These are phyloP conservation scores for Biscogniauxia sp. DNA, from an alignment of 2,329 filamentous ascomycete species.

Conservation along the genomic window DNA sequence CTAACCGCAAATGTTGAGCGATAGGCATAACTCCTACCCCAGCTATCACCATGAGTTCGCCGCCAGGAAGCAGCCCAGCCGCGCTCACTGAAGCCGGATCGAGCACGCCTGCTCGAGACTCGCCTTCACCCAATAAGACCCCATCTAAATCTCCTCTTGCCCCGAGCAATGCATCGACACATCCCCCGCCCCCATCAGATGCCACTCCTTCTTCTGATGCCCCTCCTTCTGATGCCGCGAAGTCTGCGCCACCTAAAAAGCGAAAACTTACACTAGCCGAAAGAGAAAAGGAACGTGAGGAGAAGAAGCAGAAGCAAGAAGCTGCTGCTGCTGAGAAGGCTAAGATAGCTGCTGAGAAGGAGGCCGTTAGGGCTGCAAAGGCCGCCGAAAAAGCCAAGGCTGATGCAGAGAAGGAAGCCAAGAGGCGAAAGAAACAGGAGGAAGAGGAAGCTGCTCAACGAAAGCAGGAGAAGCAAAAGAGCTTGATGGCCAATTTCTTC, in stretches of 20 bases:
- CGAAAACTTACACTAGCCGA: slow-evolving; percentile 37
- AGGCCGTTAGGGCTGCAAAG: slow-evolving; percentile 40
- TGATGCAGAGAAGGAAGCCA: slow-evolving; percentile 40
- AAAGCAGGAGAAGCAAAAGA: slow-evolving; percentile 42
- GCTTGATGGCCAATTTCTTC: slow-evolving; percentile 25
- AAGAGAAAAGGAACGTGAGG: slow-evolving; percentile 40
- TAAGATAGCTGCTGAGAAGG: slow-evolving; percentile 38
- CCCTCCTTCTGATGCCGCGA: slow-evolving; percentile 2
- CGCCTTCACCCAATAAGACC: slow-evolving; percentile 36
- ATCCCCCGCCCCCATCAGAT: slow-evolving; percentile 7
- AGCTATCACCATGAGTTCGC: slow-evolving; percentile 24
- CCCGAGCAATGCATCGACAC: slow-evolving; percentile 21
- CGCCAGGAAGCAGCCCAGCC: slow-evolving; percentile 30
- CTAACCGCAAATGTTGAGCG: slow-evolving; percentile 12
- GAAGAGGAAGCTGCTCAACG: slow-evolving; percentile 38
- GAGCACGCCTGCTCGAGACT: slow-evolving; percentile 38
- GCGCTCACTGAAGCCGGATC: slow-evolving; percentile 43
- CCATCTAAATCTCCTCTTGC: slow-evolving; percentile 22
- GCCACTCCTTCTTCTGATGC: slow-evolving; percentile 1
- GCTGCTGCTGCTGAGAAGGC: slow-evolving; percentile 28
- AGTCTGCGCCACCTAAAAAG: slow-evolving; percentile 35
- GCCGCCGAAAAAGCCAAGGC: slow-evolving; percentile 37
- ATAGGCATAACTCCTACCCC: slow-evolving; percentile 20
- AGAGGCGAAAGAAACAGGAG: slow-evolving; percentile 41
- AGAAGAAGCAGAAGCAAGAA: slow-evolving; percentile 46